Evolutionary conservation across 805 yeast species (phyloP).

Genomic region (Candida mattraensis): DNA sequence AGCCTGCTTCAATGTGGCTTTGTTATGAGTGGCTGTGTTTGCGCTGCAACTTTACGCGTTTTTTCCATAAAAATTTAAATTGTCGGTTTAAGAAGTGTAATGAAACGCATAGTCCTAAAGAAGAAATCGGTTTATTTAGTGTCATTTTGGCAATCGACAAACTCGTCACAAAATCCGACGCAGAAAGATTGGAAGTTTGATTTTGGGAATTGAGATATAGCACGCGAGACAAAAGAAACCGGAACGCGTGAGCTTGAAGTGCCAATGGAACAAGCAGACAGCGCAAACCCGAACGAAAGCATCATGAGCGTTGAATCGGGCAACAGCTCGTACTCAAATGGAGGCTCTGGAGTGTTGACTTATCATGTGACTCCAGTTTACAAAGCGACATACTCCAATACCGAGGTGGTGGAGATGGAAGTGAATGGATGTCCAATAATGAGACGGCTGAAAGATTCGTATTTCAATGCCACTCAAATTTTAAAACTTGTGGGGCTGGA

Average conservation of each 20-base stretch:
- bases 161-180: not conserved
- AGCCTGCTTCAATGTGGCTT: too few species aligned
- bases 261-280: constrained; percentile 3
- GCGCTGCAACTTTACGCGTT: too few species aligned
- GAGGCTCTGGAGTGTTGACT: constrained; percentile 11
- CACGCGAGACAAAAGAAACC: constrained; percentile 5
- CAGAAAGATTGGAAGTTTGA: too few species aligned
- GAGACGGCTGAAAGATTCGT: constrained; percentile 62
- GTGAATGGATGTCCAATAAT: constrained; percentile 63
- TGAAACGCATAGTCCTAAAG: constrained; percentile 10
- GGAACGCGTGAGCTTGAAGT: not conserved
- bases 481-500: constrained; percentile 68
- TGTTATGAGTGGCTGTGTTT: too few species aligned
- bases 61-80: constrained; percentile 1
- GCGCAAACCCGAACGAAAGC: constrained; percentile 6
- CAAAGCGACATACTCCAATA: constrained; percentile 62
- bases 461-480: constrained; percentile 73
- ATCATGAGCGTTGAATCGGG: constrained; percentile 15
- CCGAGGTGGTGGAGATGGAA: constrained; percentile 59
- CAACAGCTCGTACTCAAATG: constrained; percentile 1
- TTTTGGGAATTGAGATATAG: too few species aligned
- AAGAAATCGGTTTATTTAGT: too few species aligned
- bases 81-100: constrained; percentile 6
- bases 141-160: too few species aligned
- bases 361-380: constrained; percentile 39